phyloP scores from a whole-genome alignment of 1,284 basidiomycete genomes.

The Moniliella sp. region DNA sequence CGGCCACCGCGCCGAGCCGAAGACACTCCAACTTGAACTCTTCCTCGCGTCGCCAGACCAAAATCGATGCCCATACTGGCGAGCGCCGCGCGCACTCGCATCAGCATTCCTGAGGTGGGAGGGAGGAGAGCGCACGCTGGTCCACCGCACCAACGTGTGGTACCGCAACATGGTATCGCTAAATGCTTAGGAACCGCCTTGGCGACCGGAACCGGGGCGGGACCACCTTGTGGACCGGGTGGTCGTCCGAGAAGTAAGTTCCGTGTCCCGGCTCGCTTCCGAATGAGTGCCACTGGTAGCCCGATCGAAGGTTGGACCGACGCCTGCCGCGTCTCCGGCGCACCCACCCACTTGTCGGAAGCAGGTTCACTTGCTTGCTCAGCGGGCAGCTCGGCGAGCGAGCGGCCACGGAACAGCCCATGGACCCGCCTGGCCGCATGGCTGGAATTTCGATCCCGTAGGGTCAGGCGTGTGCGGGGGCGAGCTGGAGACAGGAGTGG shows the following conservation, averaged over 20 bases:
- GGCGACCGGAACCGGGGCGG: no score
- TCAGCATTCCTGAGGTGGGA: slow-evolving; percentile 65
- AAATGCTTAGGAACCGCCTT: slow-evolving; percentile 6
- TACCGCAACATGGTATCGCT: slow-evolving; percentile 7
- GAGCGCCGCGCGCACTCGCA: slow-evolving; percentile 57
- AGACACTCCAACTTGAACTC: slow-evolving; percentile 33
- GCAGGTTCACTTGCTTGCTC: no score
- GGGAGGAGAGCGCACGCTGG: slow-evolving; percentile 66
- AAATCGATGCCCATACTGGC: slow-evolving; percentile 69
- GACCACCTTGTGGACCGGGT: no score
- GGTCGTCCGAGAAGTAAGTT: slow-evolving; percentile 14
- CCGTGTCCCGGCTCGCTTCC: neutral
- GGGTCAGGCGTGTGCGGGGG: no score
- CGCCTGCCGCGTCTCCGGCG: no score
- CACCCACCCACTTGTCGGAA: no score
- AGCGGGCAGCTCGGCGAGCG: no score
- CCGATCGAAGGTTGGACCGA: no score
- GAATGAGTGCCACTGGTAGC: no score
- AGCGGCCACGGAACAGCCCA: slow-evolving; percentile 45
- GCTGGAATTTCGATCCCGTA: no score
- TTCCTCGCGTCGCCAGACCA: slow-evolving; percentile 63
- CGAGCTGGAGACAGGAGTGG: no score
- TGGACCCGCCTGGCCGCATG: slow-evolving; percentile 45
- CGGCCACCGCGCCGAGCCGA: slow-evolving; percentile 20
- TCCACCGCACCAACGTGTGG: slow-evolving; percentile 79